Evolutionary conservation across 441 rosid genomes (phyloP).

Genomic region (Gossypium schwendimanii): DNA sequence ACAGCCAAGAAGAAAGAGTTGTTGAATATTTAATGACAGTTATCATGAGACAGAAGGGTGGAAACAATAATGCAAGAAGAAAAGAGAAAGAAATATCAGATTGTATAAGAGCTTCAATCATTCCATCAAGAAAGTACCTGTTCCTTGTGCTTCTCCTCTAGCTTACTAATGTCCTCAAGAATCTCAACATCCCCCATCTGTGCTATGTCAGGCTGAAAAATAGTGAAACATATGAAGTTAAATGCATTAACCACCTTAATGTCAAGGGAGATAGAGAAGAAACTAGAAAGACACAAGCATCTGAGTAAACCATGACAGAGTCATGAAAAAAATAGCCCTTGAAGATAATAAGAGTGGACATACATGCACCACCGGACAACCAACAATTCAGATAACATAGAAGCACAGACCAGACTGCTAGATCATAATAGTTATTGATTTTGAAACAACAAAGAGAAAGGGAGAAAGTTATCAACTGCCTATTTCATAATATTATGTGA

Average conservation of each 20-base stretch:
- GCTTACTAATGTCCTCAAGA: constrained; percentile 41
- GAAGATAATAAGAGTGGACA: constrained; percentile 4
- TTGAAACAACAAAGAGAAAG: constrained; percentile 1
- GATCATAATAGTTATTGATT: not conserved
- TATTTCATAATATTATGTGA: not conserved
- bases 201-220: constrained; percentile 45
- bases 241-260: not conserved
- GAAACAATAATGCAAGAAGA: constrained; percentile 4
- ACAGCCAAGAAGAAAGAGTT: constrained; percentile 5
- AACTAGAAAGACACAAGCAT: constrained; percentile 1
- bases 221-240: constrained; percentile 20
- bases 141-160: constrained; percentile 48
- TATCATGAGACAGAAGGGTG: constrained; percentile 2
- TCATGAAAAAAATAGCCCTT: not conserved
- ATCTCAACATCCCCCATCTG: constrained; percentile 57
- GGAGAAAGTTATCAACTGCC: not conserved
- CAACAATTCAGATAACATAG: not conserved
- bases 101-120: constrained; percentile 4
- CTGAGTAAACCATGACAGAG: not conserved
- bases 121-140: constrained; percentile 48
- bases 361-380: constrained; percentile 2
- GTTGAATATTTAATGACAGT: constrained; percentile 3
- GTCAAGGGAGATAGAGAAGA: constrained; percentile 5
- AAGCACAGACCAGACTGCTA: not conserved
- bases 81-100: constrained; percentile 6